phyloP scores from a whole-genome alignment of 1,139 yeast species.

The Saccharomyces hybrid region DNA sequence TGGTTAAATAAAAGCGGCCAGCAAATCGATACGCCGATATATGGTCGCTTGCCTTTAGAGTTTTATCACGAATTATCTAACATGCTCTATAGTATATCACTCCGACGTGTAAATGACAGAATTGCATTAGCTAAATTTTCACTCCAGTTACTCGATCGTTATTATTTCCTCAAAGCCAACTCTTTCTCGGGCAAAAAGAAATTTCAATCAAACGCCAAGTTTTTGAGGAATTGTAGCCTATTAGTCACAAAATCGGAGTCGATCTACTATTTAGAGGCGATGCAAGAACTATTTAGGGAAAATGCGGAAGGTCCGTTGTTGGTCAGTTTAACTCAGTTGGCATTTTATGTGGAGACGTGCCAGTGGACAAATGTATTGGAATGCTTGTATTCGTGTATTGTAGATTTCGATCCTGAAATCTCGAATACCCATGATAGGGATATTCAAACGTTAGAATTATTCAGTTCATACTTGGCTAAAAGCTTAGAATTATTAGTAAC shows the following conservation, averaged over 20 bases:
- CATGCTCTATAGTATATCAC: constrained; percentile 17
- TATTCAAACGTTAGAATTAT: constrained; percentile 7
- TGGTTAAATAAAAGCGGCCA: constrained; percentile 18
- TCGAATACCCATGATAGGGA: background rate
- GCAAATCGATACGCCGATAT: background rate
- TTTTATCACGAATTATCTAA: constrained; percentile 20
- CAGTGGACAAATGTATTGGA: background rate
- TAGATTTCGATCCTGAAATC: background rate
- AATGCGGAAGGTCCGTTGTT: background rate
- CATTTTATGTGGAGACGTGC: background rate
- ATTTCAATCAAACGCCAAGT: constrained; percentile 6
- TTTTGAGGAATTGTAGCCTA: constrained; percentile 14
- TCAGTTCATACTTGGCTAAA: constrained; percentile 10
- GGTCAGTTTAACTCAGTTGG: background rate
- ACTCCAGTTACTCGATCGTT: constrained; percentile 12
- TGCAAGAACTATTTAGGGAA: background rate
- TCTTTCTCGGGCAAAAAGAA: background rate
- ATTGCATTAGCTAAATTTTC: constrained; percentile 16
- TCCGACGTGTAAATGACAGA: constrained; percentile 4
- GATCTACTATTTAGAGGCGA: background rate
- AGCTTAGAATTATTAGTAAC: constrained; percentile 8
- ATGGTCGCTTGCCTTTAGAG: constrained; percentile 16
- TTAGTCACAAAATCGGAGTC: constrained; percentile 15
- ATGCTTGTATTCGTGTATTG: background rate
- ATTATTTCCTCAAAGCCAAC: constrained; percentile 4